phyloP scores from a whole-genome alignment of 768 basidiomycete species.

The Gymnopilus dilepis region DNA sequence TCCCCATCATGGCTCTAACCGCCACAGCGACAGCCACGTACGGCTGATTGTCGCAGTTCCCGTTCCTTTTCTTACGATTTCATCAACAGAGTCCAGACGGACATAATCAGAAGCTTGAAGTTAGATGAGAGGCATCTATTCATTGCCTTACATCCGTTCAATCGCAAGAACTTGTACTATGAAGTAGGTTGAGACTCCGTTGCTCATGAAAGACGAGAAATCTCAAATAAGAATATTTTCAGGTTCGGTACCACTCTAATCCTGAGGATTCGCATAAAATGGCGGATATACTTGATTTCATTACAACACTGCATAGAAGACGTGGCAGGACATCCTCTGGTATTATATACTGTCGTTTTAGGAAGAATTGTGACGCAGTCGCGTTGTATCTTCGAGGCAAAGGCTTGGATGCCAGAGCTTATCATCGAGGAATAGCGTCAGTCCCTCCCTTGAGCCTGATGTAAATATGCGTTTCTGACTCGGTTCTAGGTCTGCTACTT shows the following conservation, averaged over 20 bases:
- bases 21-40: conserved; percentile 80
- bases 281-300: conserved; percentile 70
- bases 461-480: too few relatives aligned
- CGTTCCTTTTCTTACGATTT: background rate
- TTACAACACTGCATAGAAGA: conserved; percentile 62
- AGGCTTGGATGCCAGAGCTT: conserved; percentile 71
- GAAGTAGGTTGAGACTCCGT: conserved; percentile 67
- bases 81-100: conserved; percentile 65
- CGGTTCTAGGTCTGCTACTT: conserved; percentile 43
- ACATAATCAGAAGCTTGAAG: conserved; percentile 71
- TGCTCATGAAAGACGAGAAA: too few relatives aligned
- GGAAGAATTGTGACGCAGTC: conserved; percentile 69
- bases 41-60: conserved; percentile 19
- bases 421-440: conserved; percentile 75
- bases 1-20: conserved; percentile 89
- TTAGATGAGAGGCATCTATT: conserved; percentile 62
- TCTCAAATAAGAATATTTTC: too few relatives aligned
- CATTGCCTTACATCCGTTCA: conserved; percentile 79
- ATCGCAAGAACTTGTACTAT: conserved; percentile 80
- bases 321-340: conserved; percentile 68
- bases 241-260: conserved; percentile 71
- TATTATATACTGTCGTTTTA: conserved; percentile 79
- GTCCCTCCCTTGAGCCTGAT: conserved; percentile 16
- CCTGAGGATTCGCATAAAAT: conserved; percentile 59
- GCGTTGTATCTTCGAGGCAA: conserved; percentile 66